Evolutionary conservation across 305 asterid species (phyloP), one percentile per base, ranked within the genome.

Genomic region (Fraxinus ornus): DNA sequence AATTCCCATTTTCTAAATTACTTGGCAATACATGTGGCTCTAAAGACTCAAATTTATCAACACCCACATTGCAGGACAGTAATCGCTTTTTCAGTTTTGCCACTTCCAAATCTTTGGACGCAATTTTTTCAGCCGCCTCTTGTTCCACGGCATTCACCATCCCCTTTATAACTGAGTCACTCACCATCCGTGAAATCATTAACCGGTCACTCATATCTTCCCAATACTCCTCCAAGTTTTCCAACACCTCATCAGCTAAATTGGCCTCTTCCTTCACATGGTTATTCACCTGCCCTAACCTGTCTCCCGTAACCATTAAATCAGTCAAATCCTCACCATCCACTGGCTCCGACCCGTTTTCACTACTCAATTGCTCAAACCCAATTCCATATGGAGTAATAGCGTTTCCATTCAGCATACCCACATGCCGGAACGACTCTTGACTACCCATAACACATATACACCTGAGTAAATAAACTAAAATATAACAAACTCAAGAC

Each of bases 141-240:
- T 93, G 93, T 75, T 94, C 98, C 79, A 94, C 94, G 28, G 98
- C 98, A 79, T 84, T 86, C 80, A 95, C 97, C 91, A 95, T 90
- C 83, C 99, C 98, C 85, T 91, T 95, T 72, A 91, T 91, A 77
- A 95, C 88, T 57, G 99, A 92, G 79, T 95, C 91, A 84, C 93
- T 90, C n/a, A 95, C 99, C 97, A 95, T 88, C 87, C 97, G 89
- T 0, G 98, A 94, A 80, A 94, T 86, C 81, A 79, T 86, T 37
- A 95, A 78, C 68, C 94, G 84, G 79, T 91, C 90, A 81, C 82
- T 86, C 57, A 94, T 87, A 80, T 92, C 97, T 26, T 93, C 95
- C 90, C 84, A 84, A 80, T 90, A 94, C 39, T 92, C 92, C 35
- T 94, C 98, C 77, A 91, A 86, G 84, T 80, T 89, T 86, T 88